Evolutionary conservation across 2,329 filamentous ascomycete species (phyloP).

Genomic region (Alternaria sp.): DNA sequence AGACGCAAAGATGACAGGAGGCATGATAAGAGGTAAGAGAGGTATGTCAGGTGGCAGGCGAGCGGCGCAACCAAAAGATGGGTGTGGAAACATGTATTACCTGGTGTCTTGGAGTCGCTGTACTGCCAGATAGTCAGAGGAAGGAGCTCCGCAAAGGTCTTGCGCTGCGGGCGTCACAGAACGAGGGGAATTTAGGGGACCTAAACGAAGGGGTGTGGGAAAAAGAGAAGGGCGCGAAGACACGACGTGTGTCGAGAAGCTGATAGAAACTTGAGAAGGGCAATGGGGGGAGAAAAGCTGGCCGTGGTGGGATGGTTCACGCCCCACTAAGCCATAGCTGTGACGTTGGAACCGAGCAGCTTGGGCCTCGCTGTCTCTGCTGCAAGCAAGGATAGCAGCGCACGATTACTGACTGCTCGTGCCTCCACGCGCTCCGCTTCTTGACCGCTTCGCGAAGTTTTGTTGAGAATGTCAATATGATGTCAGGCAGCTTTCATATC

Average conservation of each 20-base stretch:
- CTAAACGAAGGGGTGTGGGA: constrained; percentile 3
- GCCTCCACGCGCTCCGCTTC: constrained; percentile 27
- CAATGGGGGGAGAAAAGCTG: constrained; percentile 27
- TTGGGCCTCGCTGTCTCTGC: constrained; percentile 13
- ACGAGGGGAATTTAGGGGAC: neutral
- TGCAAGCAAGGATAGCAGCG: constrained; percentile 16
- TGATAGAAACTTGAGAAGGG: constrained; percentile 12
- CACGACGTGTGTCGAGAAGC: constrained; percentile 9
- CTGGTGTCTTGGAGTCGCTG: constrained; percentile 5
- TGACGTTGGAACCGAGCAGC: constrained; percentile 21
- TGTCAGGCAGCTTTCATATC: constrained; percentile 27
- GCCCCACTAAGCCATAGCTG: constrained; percentile 21
- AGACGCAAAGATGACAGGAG: constrained; percentile 12
- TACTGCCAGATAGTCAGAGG: constrained; percentile 13
- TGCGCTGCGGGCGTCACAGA: constrained; percentile 16
- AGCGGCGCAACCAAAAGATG: neutral
- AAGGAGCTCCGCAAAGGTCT: constrained; percentile 16
- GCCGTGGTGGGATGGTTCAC: constrained; percentile 22
- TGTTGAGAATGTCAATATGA: constrained; percentile 27
- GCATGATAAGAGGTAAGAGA: constrained; percentile 1
- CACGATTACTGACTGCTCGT: constrained; percentile 24
- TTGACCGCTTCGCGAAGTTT: constrained; percentile 16
- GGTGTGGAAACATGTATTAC: constrained; percentile 15
- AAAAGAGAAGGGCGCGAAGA: neutral
- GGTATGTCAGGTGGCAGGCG: neutral